A percentile compares a stretch with the other conserved stretches of the same genome.
phyloP scores from a whole-genome alignment of 2,329 filamentous ascomycete species.

The Fonsecaea pedrosoi region DNA sequence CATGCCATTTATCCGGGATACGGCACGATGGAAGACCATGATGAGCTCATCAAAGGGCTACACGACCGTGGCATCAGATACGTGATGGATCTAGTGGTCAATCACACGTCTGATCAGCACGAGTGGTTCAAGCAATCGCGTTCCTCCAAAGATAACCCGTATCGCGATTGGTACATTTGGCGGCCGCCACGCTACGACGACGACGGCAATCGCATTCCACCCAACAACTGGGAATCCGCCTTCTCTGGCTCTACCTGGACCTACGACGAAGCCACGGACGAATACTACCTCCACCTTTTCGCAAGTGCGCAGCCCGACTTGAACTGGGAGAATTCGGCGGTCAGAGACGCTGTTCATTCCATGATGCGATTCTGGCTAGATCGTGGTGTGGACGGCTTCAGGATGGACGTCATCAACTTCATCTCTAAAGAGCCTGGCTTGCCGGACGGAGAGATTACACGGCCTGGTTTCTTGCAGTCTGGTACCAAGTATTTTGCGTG shows the following conservation, averaged over 20 bases:
- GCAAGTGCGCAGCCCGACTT: constrained; percentile 78
- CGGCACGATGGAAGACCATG: constrained; percentile 56
- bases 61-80: constrained; percentile 56
- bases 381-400: constrained; percentile 74
- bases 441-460: constrained; percentile 55
- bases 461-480: constrained; percentile 55
- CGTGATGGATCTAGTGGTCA: constrained; percentile 57
- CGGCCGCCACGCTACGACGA: constrained; percentile 58
- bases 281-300: constrained; percentile 81
- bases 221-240: constrained; percentile 72
- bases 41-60: constrained; percentile 52
- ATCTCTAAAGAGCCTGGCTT: constrained; percentile 67
- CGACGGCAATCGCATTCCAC: constrained; percentile 67
- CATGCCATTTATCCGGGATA: constrained; percentile 56
- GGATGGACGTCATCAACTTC: constrained; percentile 76
- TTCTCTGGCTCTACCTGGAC: constrained; percentile 51
- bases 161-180: constrained; percentile 73
- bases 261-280: constrained; percentile 71
- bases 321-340: constrained; percentile 79
- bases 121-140: constrained; percentile 73
- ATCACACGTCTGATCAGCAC: constrained; percentile 51
- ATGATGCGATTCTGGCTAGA: constrained; percentile 81
- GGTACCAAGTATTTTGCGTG: constrained; percentile 50
- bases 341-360: constrained; percentile 72
- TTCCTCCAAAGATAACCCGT: constrained; percentile 66